Base-by-base conservation (phyloP, 352 stramenopile genomes). In the Phytopythium delawarense region DNA sequence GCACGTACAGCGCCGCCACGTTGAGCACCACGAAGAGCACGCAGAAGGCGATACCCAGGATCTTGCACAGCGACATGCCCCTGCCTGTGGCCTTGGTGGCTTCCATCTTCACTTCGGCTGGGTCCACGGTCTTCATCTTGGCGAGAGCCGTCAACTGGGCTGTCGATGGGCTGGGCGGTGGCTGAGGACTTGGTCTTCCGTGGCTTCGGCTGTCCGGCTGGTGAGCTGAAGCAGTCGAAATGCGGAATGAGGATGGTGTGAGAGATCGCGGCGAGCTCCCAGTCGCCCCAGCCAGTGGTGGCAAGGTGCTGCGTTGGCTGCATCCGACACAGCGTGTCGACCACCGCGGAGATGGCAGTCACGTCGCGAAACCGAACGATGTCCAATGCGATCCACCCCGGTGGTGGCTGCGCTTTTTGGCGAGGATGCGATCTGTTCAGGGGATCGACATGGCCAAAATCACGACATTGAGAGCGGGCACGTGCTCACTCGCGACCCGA, bases 1-100 rank as follows among this genome's bases (percentile, higher is more conserved):
- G 67, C 34, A 80, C 67, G 69, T 84, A 91, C 21, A 91, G 60
- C 18, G 77, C 81, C 9, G 72, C 74, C 46, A 87, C 59, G 63
- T 90, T 90, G 67, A 75, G 63, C 21, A 88, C 28, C 56, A 88
- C 76, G 48, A 87, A 89, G 51, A 86, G 30, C 54, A 85, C 77
- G 18, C 70, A 72, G 32, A 84, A 30, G 16, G 61, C 30, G n/a
- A 70, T 67, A 28, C 78, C 45, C 7, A 80, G n/a, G 52, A 58
- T 30, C 21, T 46, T 52, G n/a, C 51, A 28, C 52, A 65, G 71
- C 40, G 62, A 25, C 9, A 28, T 57, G 44, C 49, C 65, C n/a
- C 59, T 59, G 0, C 48, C 48, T 5, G 21, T 55, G 21, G 56
- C 8, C 0, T 28, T 46, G 20, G 13, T 30, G n/a, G 61, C 64